These are phyloP conservation scores for Theobroma grandiflorum DNA, from an alignment of 441 rosid species.

Conservation along the genomic window DNA sequence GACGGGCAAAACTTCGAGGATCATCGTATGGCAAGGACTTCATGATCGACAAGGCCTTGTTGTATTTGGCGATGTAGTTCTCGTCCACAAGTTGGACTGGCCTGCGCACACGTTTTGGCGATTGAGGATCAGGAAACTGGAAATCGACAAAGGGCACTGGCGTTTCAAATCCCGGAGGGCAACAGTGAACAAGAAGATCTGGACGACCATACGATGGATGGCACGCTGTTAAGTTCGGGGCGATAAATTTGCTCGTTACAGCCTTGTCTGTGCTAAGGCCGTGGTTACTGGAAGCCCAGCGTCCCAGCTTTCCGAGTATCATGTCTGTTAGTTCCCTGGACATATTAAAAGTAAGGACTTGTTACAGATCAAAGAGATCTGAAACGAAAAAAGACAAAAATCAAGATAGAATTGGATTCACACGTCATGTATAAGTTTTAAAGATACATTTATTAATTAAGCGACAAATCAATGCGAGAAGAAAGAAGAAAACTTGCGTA, in stretches of 20 bases:
- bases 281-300: not conserved
- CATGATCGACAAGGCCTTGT: slow-evolving; percentile 22
- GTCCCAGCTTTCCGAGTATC: not conserved
- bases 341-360: not conserved
- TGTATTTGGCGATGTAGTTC: slow-evolving; percentile 15
- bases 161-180: not conserved
- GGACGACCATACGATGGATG: not conserved
- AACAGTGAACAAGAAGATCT: slow-evolving; percentile 10
- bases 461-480: not conserved
- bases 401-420: not conserved
- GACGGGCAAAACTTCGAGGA: slow-evolving; percentile 24
- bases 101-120: not conserved
- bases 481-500: not conserved
- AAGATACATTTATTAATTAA: no score
- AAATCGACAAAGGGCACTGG: not conserved
- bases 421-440: no score
- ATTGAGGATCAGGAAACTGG: not conserved
- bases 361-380: not conserved
- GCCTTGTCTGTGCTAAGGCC: not conserved
- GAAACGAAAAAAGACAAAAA: no score
- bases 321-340: not conserved
- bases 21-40: slow-evolving; percentile 24
- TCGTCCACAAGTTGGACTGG: slow-evolving; percentile 1
- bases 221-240: slow-evolving; percentile 11
- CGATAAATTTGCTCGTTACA: not conserved